phyloP scores from a whole-genome alignment of 2,329 filamentous ascomycete species.

The Colletotrichum caudatum region DNA sequence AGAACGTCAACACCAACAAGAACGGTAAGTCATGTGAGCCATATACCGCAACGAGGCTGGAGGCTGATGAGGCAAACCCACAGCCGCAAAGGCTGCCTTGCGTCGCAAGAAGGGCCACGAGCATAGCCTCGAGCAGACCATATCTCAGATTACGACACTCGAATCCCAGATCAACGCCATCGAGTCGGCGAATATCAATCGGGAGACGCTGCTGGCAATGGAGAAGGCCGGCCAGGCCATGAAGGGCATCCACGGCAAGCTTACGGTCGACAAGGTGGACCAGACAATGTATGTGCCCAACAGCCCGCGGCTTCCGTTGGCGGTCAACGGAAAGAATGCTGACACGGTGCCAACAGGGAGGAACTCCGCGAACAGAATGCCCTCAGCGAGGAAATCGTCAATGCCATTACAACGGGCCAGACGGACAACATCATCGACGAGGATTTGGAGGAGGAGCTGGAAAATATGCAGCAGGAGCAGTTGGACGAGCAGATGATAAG shows the following conservation, averaged over 20 bases:
- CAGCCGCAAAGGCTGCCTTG: slow-evolving; percentile 90
- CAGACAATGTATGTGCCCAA: slow-evolving; percentile 82
- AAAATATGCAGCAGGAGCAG: slow-evolving; percentile 88
- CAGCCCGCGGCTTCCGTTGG: neutral
- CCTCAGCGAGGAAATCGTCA: slow-evolving; percentile 92
- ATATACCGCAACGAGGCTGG: slow-evolving; percentile 1
- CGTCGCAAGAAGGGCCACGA: slow-evolving; percentile 96
- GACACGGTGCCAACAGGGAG: slow-evolving; percentile 70
- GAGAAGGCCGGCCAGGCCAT: slow-evolving; percentile 90
- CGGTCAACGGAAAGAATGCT: neutral
- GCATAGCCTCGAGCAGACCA: slow-evolving; percentile 90
- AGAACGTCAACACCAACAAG: slow-evolving; percentile 91
- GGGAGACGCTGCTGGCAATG: slow-evolving; percentile 95
- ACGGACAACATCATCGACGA: slow-evolving; percentile 82
- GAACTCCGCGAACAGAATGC: slow-evolving; percentile 90
- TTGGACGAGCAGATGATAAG: slow-evolving; percentile 95
- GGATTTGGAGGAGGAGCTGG: slow-evolving; percentile 88
- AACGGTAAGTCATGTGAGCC: slow-evolving; percentile 72
- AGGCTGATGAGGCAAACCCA: slow-evolving; percentile 38
- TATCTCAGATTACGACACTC: slow-evolving; percentile 88
- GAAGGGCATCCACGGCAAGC: slow-evolving; percentile 89
- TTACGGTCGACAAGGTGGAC: slow-evolving; percentile 95
- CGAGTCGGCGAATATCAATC: slow-evolving; percentile 98
- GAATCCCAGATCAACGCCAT: slow-evolving; percentile 97
- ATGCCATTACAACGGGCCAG: slow-evolving; percentile 80